A percentile compares a stretch with the other conserved stretches of the same genome.
phyloP scores from a whole-genome alignment of 2,329 filamentous ascomycete species.

The Cladosporium sp. region DNA sequence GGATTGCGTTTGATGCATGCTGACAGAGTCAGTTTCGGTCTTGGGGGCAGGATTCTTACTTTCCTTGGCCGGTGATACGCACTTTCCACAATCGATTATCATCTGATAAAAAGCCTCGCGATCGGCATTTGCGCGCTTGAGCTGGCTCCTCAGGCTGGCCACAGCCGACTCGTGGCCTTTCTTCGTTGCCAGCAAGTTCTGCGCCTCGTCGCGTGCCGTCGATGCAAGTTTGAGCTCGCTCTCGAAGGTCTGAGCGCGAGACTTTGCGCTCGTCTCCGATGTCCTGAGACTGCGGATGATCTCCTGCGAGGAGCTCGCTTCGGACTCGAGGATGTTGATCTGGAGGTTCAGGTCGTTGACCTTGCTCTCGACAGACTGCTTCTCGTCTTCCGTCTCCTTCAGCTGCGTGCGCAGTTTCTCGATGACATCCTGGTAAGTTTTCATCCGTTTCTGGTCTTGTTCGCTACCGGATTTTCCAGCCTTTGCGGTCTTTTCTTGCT shows the following conservation, averaged over 20 bases:
- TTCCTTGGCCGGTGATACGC: slow-evolving; percentile 19
- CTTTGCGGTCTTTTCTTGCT: slow-evolving; percentile 43
- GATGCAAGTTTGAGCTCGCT: slow-evolving; percentile 28
- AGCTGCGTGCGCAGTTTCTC: slow-evolving; percentile 52
- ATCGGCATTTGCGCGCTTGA: slow-evolving; percentile 28
- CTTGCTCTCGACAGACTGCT: slow-evolving; percentile 40
- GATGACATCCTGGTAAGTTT: slow-evolving; percentile 53
- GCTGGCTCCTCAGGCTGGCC: slow-evolving; percentile 25
- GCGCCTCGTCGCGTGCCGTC: slow-evolving; percentile 25
- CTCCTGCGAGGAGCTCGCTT: slow-evolving; percentile 18
- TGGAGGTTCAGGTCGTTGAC: slow-evolving; percentile 34
- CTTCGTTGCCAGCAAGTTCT: slow-evolving; percentile 22
- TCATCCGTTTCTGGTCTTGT: slow-evolving; percentile 48
- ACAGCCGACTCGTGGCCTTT: slow-evolving; percentile 26
- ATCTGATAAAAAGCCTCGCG: slow-evolving; percentile 33
- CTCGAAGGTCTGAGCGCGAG: slow-evolving; percentile 16
- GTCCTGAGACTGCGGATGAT: slow-evolving; percentile 20
- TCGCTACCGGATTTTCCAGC: slow-evolving; percentile 44
- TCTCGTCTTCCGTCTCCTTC: slow-evolving; percentile 49
- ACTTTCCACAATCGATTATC: slow-evolving; percentile 33
- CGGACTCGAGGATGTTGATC: slow-evolving; percentile 28
- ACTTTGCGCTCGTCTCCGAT: slow-evolving; percentile 13
- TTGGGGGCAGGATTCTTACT: background rate
- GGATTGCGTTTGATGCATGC: slow-evolving; percentile 17
- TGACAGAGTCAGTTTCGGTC: slow-evolving; percentile 8